Evolutionary conservation across 805 yeast species (phyloP).

Genomic region (Metschnikowia vanudenii): DNA sequence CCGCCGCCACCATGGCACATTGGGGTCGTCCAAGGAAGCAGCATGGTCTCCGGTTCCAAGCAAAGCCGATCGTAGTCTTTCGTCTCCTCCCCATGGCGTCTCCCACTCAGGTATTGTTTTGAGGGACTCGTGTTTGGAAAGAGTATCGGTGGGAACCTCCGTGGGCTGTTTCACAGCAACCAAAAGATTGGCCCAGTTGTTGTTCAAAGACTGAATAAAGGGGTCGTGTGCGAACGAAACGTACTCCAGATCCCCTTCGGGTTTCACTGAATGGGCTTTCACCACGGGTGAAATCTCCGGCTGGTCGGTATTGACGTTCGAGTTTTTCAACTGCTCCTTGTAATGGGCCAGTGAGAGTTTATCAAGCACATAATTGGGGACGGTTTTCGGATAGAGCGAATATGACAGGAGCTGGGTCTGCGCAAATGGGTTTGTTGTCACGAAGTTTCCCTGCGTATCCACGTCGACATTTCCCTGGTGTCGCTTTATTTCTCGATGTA

Average conservation of each 20-base stretch:
- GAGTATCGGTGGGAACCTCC: slow-evolving; percentile 31
- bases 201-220: slow-evolving; percentile 38
- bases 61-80: slow-evolving; percentile 54
- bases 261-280: slow-evolving; percentile 10
- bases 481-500: slow-evolving; percentile 6
- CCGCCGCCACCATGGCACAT: slow-evolving; percentile 11
- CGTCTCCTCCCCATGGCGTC: slow-evolving; percentile 70
- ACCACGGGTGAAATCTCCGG: slow-evolving; percentile 11
- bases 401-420: slow-evolving; percentile 31
- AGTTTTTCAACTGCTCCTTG: slow-evolving; percentile 35
- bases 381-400: slow-evolving; percentile 35
- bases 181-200: slow-evolving; percentile 53
- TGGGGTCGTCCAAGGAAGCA: slow-evolving; percentile 22
- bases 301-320: slow-evolving; percentile 26
- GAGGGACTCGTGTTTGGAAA: slow-evolving; percentile 26
- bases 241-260: slow-evolving; percentile 32
- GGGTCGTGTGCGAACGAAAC: slow-evolving; percentile 39
- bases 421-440: slow-evolving; percentile 26
- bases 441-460: slow-evolving; percentile 13
- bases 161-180: slow-evolving; percentile 46
- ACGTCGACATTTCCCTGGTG: slow-evolving; percentile 8
- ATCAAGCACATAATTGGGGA: slow-evolving; percentile 68
- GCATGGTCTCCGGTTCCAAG: slow-evolving; percentile 38
- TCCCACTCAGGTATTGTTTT: slow-evolving; percentile 42
- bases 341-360: slow-evolving; percentile 45